Base-by-base conservation (phyloP, 73 alveolate genomes). In the Symbiodinium pilosum region DNA sequence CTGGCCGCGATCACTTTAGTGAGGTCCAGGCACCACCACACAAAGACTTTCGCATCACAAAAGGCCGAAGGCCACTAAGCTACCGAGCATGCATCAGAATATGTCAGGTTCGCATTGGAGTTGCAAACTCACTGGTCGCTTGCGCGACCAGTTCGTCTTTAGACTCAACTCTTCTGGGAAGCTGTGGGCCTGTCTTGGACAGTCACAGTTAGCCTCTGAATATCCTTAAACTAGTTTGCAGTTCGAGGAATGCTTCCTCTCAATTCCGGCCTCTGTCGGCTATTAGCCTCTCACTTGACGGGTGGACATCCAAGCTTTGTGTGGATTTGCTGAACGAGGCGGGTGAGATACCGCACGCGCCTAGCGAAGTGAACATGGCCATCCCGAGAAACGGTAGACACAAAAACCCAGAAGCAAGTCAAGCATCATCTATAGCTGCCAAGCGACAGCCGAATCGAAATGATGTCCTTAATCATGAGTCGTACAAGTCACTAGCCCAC, bases 301-400 rank as follows among this genome's bases (percentile, higher is more conserved):
- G 85, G 43, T 24, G 86, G 71, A 28, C 95, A 88, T 11, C 81
- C 95, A 16, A 88, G 95, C 87, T 88, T 64, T 54, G 59, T 59
- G 71, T 88, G 95, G 52, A 88, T 88, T 40, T 88, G 95, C 86
- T 88, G 95, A 11, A 40, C 71, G 32, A 88, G 95, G 18, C 95
- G 95, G 28, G 95, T 88, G 18, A 88, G 69, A 41, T 88, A 64
- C 42, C 95, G 86, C 34, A 88, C 95, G 44, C 95, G 86, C 95
- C 95, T 88, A 5, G 64, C 56, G 68, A 83, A 47, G 59, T 6
- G 59, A 9, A 47, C 59, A 6, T 47, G 21, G 14, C 14, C 14
- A 6, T 14, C 59, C 59, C 59, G 14, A 47, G 6, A 47, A 6
- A 6, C 59, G 59, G 14, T 64, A 24, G 59, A 56, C 38, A 4